Evolutionary conservation across 2,329 filamentous ascomycete species (phyloP).

Genomic region (Gaeumannomyces tritici): DNA sequence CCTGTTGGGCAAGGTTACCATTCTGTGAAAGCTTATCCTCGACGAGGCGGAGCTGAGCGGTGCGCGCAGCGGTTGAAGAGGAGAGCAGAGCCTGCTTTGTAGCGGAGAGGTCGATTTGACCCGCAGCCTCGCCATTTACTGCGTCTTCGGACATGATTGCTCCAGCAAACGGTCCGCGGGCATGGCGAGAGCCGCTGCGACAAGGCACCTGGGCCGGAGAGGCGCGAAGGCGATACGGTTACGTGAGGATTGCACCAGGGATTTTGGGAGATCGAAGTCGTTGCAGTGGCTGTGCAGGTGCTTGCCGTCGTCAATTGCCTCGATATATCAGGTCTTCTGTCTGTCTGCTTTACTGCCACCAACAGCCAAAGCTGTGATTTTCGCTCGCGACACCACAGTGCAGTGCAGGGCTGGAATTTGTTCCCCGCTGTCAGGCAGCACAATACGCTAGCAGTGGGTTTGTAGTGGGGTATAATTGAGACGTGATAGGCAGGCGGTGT

Average conservation of each 20-base stretch:
- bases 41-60: constrained; percentile 42
- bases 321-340: background rate
- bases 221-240: background rate
- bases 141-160: constrained; percentile 40
- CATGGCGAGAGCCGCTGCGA: constrained; percentile 7
- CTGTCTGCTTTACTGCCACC: background rate
- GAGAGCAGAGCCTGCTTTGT: constrained; percentile 44
- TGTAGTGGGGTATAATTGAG: background rate
- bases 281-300: background rate
- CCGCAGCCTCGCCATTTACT: constrained; percentile 27
- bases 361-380: background rate
- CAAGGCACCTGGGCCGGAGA: constrained; percentile 1
- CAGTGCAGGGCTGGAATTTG: too few species aligned
- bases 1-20: constrained; percentile 26
- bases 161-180: constrained; percentile 4
- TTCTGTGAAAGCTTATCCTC: constrained; percentile 47
- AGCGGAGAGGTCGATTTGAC: constrained; percentile 38
- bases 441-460: too few species aligned
- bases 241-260: background rate
- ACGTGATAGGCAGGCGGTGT: background rate
- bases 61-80: constrained; percentile 50
- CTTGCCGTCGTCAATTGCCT: too few species aligned
- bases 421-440: background rate
- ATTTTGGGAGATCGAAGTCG: background rate
- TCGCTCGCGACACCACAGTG: background rate